These are phyloP conservation scores for Sporothrix phasma DNA, from an alignment of 2,329 filamentous ascomycete species.

Conservation along the genomic window DNA sequence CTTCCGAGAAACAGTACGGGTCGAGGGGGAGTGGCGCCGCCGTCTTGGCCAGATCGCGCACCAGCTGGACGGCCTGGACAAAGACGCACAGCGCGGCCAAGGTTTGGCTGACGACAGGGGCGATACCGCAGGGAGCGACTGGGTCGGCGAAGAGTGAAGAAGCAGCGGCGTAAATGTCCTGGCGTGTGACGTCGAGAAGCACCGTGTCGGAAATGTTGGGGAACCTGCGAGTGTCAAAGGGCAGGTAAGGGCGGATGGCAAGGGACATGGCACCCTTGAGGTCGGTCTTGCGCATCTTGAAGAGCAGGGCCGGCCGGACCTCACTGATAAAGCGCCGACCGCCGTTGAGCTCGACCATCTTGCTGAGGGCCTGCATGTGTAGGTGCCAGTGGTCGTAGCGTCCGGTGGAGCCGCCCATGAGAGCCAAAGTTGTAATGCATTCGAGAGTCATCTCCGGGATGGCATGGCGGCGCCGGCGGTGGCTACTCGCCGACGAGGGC, in stretches of 20 bases:
- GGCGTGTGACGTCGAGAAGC: conserved; percentile 18
- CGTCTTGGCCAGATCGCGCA: conserved; percentile 16
- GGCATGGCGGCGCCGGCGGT: background rate
- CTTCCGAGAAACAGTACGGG: conserved; percentile 26
- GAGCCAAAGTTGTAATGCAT: conserved; percentile 26
- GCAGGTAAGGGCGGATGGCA: conserved; percentile 25
- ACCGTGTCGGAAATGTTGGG: conserved; percentile 20
- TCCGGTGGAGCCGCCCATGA: conserved; percentile 26
- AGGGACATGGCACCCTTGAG: conserved; percentile 28
- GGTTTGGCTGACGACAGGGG: conserved; percentile 20
- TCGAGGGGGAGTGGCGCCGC: conserved; percentile 20
- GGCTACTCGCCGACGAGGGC: background rate
- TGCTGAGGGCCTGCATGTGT: conserved; percentile 28
- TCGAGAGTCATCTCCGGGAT: conserved; percentile 24
- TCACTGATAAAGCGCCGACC: conserved; percentile 12
- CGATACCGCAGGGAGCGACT: conserved; percentile 20
- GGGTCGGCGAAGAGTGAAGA: conserved; percentile 18
- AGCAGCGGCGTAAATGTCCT: conserved; percentile 16
- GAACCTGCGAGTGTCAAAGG: conserved; percentile 22
- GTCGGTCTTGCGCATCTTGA: conserved; percentile 26
- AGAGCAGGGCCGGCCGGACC: conserved; percentile 17
- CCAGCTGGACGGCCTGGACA: conserved; percentile 20
- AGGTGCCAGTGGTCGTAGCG: conserved; percentile 31
- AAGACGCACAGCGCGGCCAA: conserved; percentile 24
- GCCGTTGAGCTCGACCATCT: conserved; percentile 26